phyloP scores from a whole-genome alignment of 805 yeast species.

The Candida endomychidarum region DNA sequence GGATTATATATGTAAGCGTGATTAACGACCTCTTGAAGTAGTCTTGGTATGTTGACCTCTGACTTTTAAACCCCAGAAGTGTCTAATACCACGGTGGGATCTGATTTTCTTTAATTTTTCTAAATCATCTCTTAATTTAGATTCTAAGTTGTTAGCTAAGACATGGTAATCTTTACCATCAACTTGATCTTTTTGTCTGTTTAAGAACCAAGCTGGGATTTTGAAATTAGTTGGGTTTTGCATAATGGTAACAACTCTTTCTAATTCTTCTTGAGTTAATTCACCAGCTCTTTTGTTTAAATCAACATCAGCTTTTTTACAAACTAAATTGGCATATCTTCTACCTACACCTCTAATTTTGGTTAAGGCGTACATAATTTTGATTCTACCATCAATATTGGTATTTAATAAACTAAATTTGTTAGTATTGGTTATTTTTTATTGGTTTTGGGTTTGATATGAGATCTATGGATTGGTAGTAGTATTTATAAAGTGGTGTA shows the following conservation, averaged over 20 bases:
- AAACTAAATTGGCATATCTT: constrained; percentile 99
- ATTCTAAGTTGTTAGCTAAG: constrained; percentile 98
- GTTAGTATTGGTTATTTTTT: constrained; percentile 23
- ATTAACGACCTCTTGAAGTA: constrained; percentile 86
- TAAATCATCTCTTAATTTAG: constrained; percentile 99
- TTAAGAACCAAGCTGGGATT: constrained; percentile 99
- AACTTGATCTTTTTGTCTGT: constrained; percentile 97
- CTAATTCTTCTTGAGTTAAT: constrained; percentile 99
- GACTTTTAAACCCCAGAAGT: constrained; percentile 99
- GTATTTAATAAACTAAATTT: constrained; percentile 92
- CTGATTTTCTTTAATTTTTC: constrained; percentile 99
- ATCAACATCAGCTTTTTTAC: constrained; percentile 99
- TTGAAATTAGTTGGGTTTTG: constrained; percentile 99
- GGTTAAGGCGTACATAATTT: constrained; percentile 99
- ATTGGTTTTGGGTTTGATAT: no score
- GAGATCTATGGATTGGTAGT: no score
- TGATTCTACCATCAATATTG: constrained; percentile 99
- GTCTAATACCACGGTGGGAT: constrained; percentile 99
- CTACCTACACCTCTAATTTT: constrained; percentile 99
- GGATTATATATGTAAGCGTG: constrained; percentile 8
- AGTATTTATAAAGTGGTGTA: no score
- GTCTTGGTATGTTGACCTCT: constrained; percentile 99
- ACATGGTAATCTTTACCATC: constrained; percentile 99
- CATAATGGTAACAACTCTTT: constrained; percentile 99
- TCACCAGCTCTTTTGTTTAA: constrained; percentile 99